A percentile compares a stretch with the other conserved stretches of the same genome.
Conservation (phyloP, 2,329 filamentous ascomycete genomes). For the Beauveria medogensis region DNA sequence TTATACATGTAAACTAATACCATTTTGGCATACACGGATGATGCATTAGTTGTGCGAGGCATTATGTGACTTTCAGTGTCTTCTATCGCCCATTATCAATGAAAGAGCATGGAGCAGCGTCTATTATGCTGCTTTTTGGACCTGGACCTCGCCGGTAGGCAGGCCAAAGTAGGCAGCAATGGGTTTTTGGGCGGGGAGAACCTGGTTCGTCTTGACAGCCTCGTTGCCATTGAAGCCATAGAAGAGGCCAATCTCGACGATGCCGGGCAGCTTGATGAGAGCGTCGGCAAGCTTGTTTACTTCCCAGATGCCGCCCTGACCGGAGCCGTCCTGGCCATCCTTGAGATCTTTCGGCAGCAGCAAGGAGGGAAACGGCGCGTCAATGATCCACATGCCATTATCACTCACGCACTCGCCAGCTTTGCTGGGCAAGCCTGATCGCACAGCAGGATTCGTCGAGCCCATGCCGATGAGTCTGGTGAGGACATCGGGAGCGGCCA, state of each 20-base stretch:
- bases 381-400: constrained; percentile 68
- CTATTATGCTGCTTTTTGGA: constrained; percentile 22
- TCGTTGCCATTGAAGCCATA: constrained; percentile 70
- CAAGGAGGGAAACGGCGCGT: constrained; percentile 77
- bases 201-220: constrained; percentile 42
- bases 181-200: constrained; percentile 75
- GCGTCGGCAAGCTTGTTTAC: constrained; percentile 64
- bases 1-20: constrained; percentile 10
- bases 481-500: constrained; percentile 72
- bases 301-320: constrained; percentile 61
- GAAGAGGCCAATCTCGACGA: constrained; percentile 90
- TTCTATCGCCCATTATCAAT: not conserved
- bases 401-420: constrained; percentile 64
- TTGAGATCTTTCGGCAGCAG: constrained; percentile 50
- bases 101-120: not conserved
- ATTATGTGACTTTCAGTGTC: not conserved
- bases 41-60: not conserved
- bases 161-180: constrained; percentile 93
- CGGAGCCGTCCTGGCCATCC: constrained; percentile 40
- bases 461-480: constrained; percentile 65
- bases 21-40: constrained; percentile 9
- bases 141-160: constrained; percentile 62
- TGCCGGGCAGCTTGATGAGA: constrained; percentile 76
- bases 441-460: constrained; percentile 59
- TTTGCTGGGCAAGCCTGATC: constrained; percentile 66